phyloP scores from a whole-genome alignment of 306 rosid species.

The Quercus agrifolia region DNA sequence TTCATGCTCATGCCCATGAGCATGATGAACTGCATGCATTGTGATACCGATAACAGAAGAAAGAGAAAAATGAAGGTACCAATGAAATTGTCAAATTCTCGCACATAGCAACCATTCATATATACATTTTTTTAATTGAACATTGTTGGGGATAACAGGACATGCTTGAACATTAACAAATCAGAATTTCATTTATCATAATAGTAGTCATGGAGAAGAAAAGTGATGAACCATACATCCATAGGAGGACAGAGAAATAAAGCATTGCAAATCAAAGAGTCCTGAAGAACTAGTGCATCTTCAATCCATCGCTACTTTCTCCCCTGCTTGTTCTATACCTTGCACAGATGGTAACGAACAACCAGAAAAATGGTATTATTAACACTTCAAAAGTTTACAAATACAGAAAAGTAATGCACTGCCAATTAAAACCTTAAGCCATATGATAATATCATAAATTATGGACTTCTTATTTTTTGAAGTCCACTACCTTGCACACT shows the following conservation, averaged over 20 bases:
- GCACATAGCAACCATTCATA: not conserved
- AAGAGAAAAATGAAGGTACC: not conserved
- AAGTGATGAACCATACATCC: not conserved
- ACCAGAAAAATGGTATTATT: constrained; percentile 3
- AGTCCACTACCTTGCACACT: not conserved
- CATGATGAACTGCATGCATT: too few species aligned
- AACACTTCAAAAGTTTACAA: not conserved
- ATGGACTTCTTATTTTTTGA: not conserved
- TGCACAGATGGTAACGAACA: constrained; percentile 38
- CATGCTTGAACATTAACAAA: not conserved
- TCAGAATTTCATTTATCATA: not conserved
- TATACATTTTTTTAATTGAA: not conserved
- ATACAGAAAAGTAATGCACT: not conserved
- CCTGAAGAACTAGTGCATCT: constrained; percentile 43
- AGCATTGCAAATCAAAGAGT: constrained; percentile 6
- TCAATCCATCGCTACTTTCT: constrained; percentile 36
- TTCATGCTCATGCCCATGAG: too few species aligned
- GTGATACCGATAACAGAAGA: not conserved
- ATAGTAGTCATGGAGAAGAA: not conserved
- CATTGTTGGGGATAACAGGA: not conserved
- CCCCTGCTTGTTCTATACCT: constrained; percentile 63
- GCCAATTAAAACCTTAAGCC: constrained; percentile 7
- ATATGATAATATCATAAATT: not conserved
- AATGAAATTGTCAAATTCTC: not conserved
- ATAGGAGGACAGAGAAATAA: not conserved